Evolutionary conservation across 176 grass and related monocot genomes (phyloP), one percentile per base, ranked within the genome.

Genomic region (Olyra latifolia): DNA sequence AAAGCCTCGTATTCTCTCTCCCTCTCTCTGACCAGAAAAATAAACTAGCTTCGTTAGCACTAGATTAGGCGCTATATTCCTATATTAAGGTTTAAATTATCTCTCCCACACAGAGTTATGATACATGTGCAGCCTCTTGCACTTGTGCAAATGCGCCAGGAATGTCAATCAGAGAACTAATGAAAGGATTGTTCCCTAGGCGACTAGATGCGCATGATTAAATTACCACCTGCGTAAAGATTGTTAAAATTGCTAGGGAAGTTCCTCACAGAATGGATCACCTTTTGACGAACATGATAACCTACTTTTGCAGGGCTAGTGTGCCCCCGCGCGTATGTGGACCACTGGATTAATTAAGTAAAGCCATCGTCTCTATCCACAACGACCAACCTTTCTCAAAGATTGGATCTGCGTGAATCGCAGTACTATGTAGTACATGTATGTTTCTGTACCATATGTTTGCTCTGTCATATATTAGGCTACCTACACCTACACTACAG

Each of bases 201-300:
- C 28, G 44, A 16, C 42, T 29, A 28, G 44, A 48, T 49, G 16
- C 25, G 44, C 44, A 27, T 25, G 48, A 29, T 46, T 49, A 10
- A 49, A 20, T 71, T 28, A 75, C 62, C 63, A n/a, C 24, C 7
- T 47, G n/a, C 12, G 16, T 30, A 55, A 39, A 50, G 68, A 14
- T 35, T 35, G 32, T 35, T 6, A 62, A 24, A 60, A 62, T 32
- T 84, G 62, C 49, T 59, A 56, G 27, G 69, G 52, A 84, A 77
- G 54, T 46, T 58, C 62, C 28, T 60, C 15, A 12, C 72, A 46
- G n/a, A 61, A 77, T 50, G 64, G 69, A 77, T 39, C n/a, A 20
- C 53, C 63, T 77, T 84, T 84, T 77, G 82, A 50, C 63, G 40
- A 77, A 70, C 73, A 69, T 60, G 9, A 41, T 60, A 70, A 46